Base-by-base conservation (phyloP, 2,329 filamentous ascomycete species). In the Parasarocladium wereldwijsianum region DNA sequence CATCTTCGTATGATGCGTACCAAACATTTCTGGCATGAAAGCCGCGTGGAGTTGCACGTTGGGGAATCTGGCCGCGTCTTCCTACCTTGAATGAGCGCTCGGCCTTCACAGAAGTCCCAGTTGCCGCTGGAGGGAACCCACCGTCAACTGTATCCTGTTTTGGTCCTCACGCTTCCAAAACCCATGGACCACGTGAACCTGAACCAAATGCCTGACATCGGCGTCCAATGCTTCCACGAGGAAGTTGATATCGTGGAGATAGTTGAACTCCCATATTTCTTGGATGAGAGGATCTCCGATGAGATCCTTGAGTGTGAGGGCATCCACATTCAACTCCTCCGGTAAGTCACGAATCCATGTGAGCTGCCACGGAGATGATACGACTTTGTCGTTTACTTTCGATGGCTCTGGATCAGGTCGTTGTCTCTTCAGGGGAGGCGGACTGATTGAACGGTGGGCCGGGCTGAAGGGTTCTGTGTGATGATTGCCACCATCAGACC, bases 1-100 rank as follows among this genome's bases (percentile, higher is more conserved):
- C 80, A 93, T 90, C 52, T 93, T 90, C 9, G 79, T 64, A 41
- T 76, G 84, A 50, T 93, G 85, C 0, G 84, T 93, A 3, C 85
- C 85, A 45, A 85, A 92, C 38, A 76, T 70, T 45, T 87, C 80
- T 0, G 83, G 79, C 66, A 93, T 78, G 35, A 74, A 83, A 0
- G 84, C 83, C 11, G 67, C 60, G 36, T 85, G 73, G 1, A 85
- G 61, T 14, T 70, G 60, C 14, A 90, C 66, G 45, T 90, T 87
- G 3, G 60, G 45, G 43, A 77, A 73, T 10, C 60, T 59, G 10
- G 60, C 48, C 28, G 75, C 75, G 41, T 69, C 60, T 46, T 73
- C 60, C 76, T 84, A 18, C 8, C 15, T n/a, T n/a, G n/a, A n/a
- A 25, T 17, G n/a, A 20, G 5, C 4, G 11, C 17, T n/a, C 22